Base-by-base conservation (phyloP, 768 basidiomycete species). In the Pulveroboletus frians region DNA sequence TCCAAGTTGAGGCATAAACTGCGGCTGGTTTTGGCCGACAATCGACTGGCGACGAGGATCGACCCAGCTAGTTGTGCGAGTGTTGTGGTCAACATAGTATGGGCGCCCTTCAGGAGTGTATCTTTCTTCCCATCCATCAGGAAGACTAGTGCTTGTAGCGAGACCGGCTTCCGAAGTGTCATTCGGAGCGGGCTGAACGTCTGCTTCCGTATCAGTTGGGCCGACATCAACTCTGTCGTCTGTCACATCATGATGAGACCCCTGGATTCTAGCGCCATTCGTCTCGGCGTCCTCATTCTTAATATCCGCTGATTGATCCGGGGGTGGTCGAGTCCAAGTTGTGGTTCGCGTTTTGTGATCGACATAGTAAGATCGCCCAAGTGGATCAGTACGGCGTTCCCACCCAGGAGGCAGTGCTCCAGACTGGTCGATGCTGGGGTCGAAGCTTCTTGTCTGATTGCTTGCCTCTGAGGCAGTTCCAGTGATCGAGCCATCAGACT, bases 21-120 rank as follows among this genome's bases (percentile, higher is more conserved):
- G 94, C 8, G 93, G 92, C 66, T 97, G 94, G 23, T 88, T 88
- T 69, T 90, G 90, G 10, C 94, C 93, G 51, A 98, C 87, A 52
- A 98, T 81, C 10, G 93, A 92, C 72, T 98, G 96, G 39, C 96
- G 84, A 43, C 96, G 87, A 34, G 96, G 96, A 66, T 99, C 96
- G 20, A 98, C 94, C 96, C 96, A 99, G n/a, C 96, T 99, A 29
- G 96, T 98, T 17, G 96, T 98, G 41, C 96, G 83, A 9, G 95
- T 98, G 65, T 99, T 99, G 73, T 99, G 96, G 67, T 99, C 96
- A 43, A 99, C 96, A 68, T 96, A 99, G 71, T 99, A 99, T 2
- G 96, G 92, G 35, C 96, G 83, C 17, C 96, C 96, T 71, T 99
- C 96, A 0, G 94, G 93, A 3, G 96, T 99, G 71, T 94, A 95